Evolutionary conservation across 1,284 basidiomycete genomes (phyloP).

Genomic region (Tilletia indica): DNA sequence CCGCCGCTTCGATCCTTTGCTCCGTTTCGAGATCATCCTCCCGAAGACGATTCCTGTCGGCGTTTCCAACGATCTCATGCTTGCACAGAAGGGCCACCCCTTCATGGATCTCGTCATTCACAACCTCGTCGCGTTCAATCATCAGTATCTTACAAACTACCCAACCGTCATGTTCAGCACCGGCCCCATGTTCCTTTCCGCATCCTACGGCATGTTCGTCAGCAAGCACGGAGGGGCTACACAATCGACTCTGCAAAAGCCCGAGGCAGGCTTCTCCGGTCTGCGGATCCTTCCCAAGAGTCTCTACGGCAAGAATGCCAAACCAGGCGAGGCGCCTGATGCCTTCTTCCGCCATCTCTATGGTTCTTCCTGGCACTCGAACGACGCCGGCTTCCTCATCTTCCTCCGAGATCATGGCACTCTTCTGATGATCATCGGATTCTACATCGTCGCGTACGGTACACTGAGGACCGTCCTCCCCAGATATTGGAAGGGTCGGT

Average conservation of each 20-base stretch:
- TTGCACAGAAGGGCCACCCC: conserved; percentile 77
- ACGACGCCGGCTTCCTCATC: conserved; percentile 56
- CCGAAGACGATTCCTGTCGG: conserved; percentile 84
- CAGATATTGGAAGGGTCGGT: conserved; percentile 10
- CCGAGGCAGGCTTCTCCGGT: conserved; percentile 63
- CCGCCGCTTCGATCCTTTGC: conserved; percentile 81
- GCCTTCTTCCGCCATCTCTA: conserved; percentile 87
- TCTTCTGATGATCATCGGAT: conserved; percentile 34
- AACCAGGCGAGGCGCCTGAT: conserved; percentile 76
- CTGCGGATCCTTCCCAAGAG: conserved; percentile 80
- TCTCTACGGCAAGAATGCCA: conserved; percentile 94
- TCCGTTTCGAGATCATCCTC: conserved; percentile 83
- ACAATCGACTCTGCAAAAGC: conserved; percentile 80
- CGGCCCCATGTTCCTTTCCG: conserved; percentile 63
- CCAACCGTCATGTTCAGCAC: conserved; percentile 99
- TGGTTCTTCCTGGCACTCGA: conserved; percentile 79
- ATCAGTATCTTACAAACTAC: conserved; percentile 89
- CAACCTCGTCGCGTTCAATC: conserved; percentile 84
- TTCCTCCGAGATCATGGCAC: conserved; percentile 50
- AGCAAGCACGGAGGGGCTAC: conserved; percentile 78
- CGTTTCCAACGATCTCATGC: conserved; percentile 95
- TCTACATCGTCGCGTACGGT: conserved; percentile 18
- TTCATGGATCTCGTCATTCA: conserved; percentile 92
- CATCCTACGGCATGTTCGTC: conserved; percentile 47
- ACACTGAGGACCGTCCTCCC: conserved; percentile 4